phyloP scores from a whole-genome alignment of 805 yeast species.

The Saturnispora sanitii region DNA sequence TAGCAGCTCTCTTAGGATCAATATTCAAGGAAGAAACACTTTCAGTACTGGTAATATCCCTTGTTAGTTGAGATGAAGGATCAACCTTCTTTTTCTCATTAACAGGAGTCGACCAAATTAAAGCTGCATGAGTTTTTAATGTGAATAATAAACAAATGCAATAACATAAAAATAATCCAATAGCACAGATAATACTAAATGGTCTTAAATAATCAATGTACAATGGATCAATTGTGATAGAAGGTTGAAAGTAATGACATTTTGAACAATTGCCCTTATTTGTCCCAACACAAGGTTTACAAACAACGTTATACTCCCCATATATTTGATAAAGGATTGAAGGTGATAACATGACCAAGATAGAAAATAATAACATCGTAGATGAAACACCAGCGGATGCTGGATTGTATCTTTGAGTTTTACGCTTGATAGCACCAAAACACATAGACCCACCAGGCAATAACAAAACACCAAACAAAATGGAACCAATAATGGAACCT shows the following conservation, averaged over 20 bases:
- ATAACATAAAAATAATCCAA: constrained; percentile 73
- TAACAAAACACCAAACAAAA: constrained; percentile 82
- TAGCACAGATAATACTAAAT: constrained; percentile 69
- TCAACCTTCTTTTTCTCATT: constrained; percentile 24
- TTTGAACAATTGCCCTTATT: constrained; percentile 40
- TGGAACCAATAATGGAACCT: constrained; percentile 91
- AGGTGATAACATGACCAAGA: constrained; percentile 87
- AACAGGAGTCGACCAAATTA: constrained; percentile 80
- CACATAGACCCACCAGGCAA: constrained; percentile 96
- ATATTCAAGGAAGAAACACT: constrained; percentile 22
- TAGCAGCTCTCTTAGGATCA: constrained; percentile 8
- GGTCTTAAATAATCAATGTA: constrained; percentile 69
- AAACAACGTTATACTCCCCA: constrained; percentile 73
- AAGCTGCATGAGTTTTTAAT: constrained; percentile 88
- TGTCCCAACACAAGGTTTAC: constrained; percentile 41
- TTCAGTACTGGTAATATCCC: background rate
- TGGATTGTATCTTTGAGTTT: constrained; percentile 93
- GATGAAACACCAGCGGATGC: constrained; percentile 95
- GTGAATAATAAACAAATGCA: constrained; percentile 87
- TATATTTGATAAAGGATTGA: constrained; percentile 82
- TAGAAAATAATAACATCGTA: constrained; percentile 86
- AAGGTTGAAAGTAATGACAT: constrained; percentile 73
- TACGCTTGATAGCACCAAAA: constrained; percentile 87
- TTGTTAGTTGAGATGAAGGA: background rate
- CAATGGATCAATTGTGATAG: constrained; percentile 56